phyloP scores from a whole-genome alignment of 148 eudicot species.

The Oxyria digyna region DNA sequence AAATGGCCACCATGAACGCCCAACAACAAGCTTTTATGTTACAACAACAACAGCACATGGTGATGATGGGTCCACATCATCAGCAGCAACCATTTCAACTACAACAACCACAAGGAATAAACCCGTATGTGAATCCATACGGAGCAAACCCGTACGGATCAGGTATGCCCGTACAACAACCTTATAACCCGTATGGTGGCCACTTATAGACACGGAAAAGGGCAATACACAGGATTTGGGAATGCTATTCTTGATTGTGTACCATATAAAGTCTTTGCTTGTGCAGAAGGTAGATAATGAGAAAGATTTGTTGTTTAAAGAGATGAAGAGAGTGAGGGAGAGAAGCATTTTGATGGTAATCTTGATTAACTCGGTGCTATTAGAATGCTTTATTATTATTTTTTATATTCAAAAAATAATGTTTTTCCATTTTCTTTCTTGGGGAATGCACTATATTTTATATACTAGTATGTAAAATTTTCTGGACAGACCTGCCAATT shows the following conservation, averaged over 20 bases:
- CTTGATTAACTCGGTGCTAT: neutral
- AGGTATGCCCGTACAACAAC: too few relatives aligned
- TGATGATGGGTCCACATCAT: conserved; percentile 47
- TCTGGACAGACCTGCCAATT: neutral
- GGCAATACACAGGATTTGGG: neutral
- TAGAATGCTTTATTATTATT: neutral
- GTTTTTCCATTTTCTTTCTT: neutral
- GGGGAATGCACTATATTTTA: neutral
- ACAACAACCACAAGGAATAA: conserved; percentile 46
- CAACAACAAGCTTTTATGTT: conserved; percentile 61
- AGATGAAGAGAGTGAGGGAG: neutral
- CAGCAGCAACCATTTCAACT: conserved; percentile 16
- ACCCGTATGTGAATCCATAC: too few relatives aligned
- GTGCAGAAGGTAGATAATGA: conserved; percentile 8
- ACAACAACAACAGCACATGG: conserved; percentile 41
- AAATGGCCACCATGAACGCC: conserved; percentile 69
- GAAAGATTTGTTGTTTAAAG: neutral
- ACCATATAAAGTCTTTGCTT: conserved; percentile 3
- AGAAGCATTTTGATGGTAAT: neutral
- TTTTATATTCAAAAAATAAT: neutral
- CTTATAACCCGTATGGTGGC: conserved; percentile 22
- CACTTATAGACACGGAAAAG: conserved; percentile 23
- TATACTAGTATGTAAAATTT: neutral
- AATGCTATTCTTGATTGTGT: neutral
- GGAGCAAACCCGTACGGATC: conserved; percentile 47